Base-by-base conservation (phyloP, 2,329 filamentous ascomycete genomes). In the Arthrobotrys sinensis region DNA sequence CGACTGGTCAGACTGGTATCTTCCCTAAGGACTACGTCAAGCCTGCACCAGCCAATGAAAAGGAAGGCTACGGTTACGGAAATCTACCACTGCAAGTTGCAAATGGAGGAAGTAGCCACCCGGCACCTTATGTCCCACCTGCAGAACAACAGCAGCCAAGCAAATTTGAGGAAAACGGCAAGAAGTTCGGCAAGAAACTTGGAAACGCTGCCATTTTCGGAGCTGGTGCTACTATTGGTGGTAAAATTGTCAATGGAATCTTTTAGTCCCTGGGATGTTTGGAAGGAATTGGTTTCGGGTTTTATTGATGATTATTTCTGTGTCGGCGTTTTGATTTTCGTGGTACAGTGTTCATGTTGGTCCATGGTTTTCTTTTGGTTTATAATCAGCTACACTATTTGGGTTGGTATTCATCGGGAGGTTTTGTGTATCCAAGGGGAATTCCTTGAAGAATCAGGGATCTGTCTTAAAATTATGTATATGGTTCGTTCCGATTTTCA, bases 181-280 rank as follows among this genome's bases (percentile, higher is more conserved):
- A 97, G 90, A 97, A 97, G 86, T 92, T 97, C 85, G 94, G 95
- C 81, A 97, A 96, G 89, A 98, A 97, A 88, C 84, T 95, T 83
- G 95, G 95, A 5, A 90, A 91, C 82, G 88, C 88, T 52, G 93
- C 94, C 32, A 93, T 97, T 81, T 97, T 97, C 82, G 95, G 95
- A 84, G 95, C 95, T 57, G 94, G 95, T 85, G 94, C 95, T 60
- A 96, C 93, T 0, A 91, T 97, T 80, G 94, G 94, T 83, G 90
- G 91, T 81, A 96, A 97, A 83, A 90, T 97, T 83, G 93, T 97
- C 81, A 96, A 96, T 85, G 90, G 91, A 80, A 96, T 97, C 82
- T 96, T 97, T 84, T 97, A 90, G 86, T 43, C 12, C 1, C 21
- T 21, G 8, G 16, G n/a, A 28, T 28, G 10, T 43, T 60, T 32